Base-by-base conservation (phyloP, 108 stramenopile species). In the Bacterosira constricta region DNA sequence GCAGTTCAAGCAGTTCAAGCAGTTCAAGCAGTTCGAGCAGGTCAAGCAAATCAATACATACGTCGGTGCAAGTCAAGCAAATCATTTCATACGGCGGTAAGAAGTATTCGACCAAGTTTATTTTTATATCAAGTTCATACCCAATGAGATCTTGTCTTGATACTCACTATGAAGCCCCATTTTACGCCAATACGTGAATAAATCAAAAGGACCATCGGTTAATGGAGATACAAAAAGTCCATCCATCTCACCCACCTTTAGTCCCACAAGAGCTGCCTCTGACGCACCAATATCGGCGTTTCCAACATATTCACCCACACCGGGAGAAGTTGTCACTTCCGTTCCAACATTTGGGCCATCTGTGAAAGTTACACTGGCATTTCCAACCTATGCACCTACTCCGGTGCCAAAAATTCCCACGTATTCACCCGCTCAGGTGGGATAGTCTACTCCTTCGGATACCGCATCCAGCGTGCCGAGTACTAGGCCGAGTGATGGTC, bases 291-390 rank as follows among this genome's bases (percentile, higher is more conserved):
- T 26, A 56, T 30, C 30, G 1, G 21, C 56, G 0, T 56, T 45
- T 54, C 62, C 74, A 10, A 67, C 74, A 25, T 61, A 64, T 18
- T 52, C 46, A 11, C 74, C 74, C 32, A 60, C 74, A 34, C 34
- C 18, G 18, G 29, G 52, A 53, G 59, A 29, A 2, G 1, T 21
- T 20, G 21, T n/a, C n/a, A n/a, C n/a, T n/a, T n/a, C n/a, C n/a
- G n/a, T n/a, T n/a, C n/a, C n/a, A n/a, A n/a, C n/a, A n/a, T n/a
- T n/a, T n/a, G n/a, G n/a, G n/a, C n/a, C n/a, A n/a, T n/a, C n/a
- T n/a, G n/a, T n/a, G n/a, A n/a, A n/a, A n/a, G 1, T 47, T 47
- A 23, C 21, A 23, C 23, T 20, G 47, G 18, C 17, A 47, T 23
- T 47, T 49, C 21, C 3, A 6, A 49, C 47, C 23, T 25, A 49